Percentiles rank a stretch among this genome's conserved stretches.
Conservation (phyloP, 768 basidiomycete genomes). For the Rossbeevera mucosa region DNA sequence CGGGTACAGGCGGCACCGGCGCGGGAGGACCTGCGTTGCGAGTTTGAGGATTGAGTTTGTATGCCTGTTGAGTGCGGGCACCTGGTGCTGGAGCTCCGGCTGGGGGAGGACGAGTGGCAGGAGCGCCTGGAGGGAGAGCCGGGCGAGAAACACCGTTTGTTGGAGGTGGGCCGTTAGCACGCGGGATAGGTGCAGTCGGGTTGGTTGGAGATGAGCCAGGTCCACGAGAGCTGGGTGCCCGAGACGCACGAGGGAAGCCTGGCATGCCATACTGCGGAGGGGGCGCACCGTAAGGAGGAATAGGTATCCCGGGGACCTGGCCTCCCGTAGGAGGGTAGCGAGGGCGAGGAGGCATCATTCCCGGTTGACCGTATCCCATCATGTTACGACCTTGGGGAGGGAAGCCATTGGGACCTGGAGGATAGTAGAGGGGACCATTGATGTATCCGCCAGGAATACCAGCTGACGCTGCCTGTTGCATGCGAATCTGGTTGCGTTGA, state of each 20-base stretch:
- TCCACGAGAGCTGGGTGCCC: slow-evolving; percentile 61
- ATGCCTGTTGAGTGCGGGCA: slow-evolving; percentile 31
- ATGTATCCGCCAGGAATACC: slow-evolving; percentile 59
- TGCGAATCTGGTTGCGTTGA: slow-evolving; percentile 91
- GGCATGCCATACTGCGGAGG: slow-evolving; percentile 76
- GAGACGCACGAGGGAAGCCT: slow-evolving; percentile 57
- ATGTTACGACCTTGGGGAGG: slow-evolving; percentile 60
- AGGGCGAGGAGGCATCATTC: slow-evolving; percentile 85
- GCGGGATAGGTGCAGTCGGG: slow-evolving; percentile 58
- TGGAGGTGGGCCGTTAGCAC: slow-evolving; percentile 57
- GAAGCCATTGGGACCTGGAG: slow-evolving; percentile 71
- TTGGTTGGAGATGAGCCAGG: slow-evolving; percentile 68
- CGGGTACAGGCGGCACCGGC: slow-evolving; percentile 32
- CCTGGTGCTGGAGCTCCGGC: slow-evolving; percentile 45
- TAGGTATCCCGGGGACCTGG: slow-evolving; percentile 72
- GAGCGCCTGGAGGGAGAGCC: slow-evolving; percentile 36
- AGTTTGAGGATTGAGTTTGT: slow-evolving; percentile 34
- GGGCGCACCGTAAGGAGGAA: slow-evolving; percentile 68
- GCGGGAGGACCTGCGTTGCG: slow-evolving; percentile 34
- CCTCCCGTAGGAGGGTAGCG: slow-evolving; percentile 71
- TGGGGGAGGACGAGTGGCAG: slow-evolving; percentile 40
- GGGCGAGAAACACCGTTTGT: slow-evolving; percentile 52
- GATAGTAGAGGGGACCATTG: slow-evolving; percentile 62
- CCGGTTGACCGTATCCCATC: slow-evolving; percentile 81
- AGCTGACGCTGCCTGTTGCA: slow-evolving; percentile 92